Base-by-base conservation (phyloP, 441 rosid species). In the Adansonia gregorii region DNA sequence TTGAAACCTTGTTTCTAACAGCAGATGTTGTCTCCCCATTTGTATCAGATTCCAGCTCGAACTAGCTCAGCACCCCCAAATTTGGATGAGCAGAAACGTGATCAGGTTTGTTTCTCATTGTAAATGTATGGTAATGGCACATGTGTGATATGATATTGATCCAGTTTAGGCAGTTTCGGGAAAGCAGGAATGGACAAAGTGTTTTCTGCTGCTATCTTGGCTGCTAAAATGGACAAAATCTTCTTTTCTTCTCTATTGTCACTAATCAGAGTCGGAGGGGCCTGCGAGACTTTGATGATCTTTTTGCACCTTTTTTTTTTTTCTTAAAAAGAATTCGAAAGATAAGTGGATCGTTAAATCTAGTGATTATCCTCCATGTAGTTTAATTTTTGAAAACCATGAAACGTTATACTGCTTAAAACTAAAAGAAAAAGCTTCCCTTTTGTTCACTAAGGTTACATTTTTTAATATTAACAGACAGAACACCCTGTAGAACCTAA, bases 51-150 rank as follows among this genome's bases (percentile, higher is more conserved):
- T 88, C 99, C 98, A 55, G 96, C 99, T 73, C 93, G 98, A 75
- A 97, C 98, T 63, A 92, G 89, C 88, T 96, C 99, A 71, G 98
- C 98, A 68, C 99, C 99, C 77, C 98, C 98, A 17, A 93, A 94
- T 84, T 85, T 97, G 91, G 99, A 94, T 72, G 99, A 97, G 88
- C 98, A 97, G 90, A 93, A 91, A 85, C 89, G 91, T 79, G 94
- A 87, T 65, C 98, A 92, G 98, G 98, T 93, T 69, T 70, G 77
- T 67, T 45, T 46, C 59, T 58, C 51, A 69, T 39, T 8, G 9
- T n/a, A 14, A 45, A 66, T 35, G 41, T 6, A 35, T 3, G 41
- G 41, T 35, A 35, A 35, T 35, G 41, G 41, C 3, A 6, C 6
- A 35, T 35, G 41, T 35, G 41, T 35, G 41, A 35, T 35, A 35